Base-by-base conservation (phyloP, 352 stramenopile species). In the Elongisporangium anandrum region DNA sequence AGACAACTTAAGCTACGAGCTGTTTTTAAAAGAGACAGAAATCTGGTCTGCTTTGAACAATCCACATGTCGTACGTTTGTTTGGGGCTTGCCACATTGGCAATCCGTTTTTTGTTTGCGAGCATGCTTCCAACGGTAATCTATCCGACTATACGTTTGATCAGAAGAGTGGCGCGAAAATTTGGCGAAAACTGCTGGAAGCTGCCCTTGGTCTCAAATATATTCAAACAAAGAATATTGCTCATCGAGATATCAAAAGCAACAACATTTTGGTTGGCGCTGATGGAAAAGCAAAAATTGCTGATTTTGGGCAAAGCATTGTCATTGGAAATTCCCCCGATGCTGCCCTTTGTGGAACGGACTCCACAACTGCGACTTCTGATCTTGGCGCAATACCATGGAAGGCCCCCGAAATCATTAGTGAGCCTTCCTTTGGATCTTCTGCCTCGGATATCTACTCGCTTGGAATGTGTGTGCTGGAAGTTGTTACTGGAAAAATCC, bases 171-270 rank as follows among this genome's bases (percentile, higher is more conserved):
- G n/a, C n/a, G n/a, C n/a, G n/a, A n/a, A n/a, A n/a, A n/a, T n/a
- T n/a, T n/a, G n/a, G n/a, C n/a, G n/a, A n/a, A n/a, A n/a, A 2
- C 69, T 87, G 21, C 69, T 76, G 53, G 64, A 85, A 47, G 70
- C 73, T 0, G 71, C 73, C 2, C 38, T 82, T 5, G 86, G 82
- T 0, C 62, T 96, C 3, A 24, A 57, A 23, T 93, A 88, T 57
- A 57, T 96, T 12, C 84, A 95, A 59, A 52, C 50, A 5, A 34
- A 8, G 24, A 65, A 70, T 22, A 66, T 85, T n/a, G 68, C 95
- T 20, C 86, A 95, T 60, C 75, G 86, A 26, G 86, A 95, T 58
- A 66, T 95, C 20, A 95, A 95, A 65, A 79, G 79, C 54, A 84
- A 69, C 48, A 95, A 95, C 67, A 55, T 96, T 24, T 69, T 95